Evolutionary conservation across 441 rosid genomes (phyloP).

Genomic region (Sinapis alba): DNA sequence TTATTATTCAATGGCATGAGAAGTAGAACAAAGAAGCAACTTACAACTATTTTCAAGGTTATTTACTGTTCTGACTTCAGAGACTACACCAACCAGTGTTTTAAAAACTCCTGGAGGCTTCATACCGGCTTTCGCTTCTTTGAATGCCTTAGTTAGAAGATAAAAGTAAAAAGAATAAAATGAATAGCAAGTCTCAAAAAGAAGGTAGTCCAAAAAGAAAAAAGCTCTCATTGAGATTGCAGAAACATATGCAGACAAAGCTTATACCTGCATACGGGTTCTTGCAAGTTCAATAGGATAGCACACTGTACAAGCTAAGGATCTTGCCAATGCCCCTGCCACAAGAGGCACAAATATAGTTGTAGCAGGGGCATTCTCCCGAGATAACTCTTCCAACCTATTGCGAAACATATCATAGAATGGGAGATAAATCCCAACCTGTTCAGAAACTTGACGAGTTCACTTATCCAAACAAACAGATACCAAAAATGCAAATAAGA

Average conservation of each 20-base stretch:
- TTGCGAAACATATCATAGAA: slow-evolving; percentile 88
- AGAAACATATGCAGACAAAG: slow-evolving; percentile 10
- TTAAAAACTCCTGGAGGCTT: slow-evolving; percentile 85
- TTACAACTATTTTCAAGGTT: slow-evolving; percentile 55
- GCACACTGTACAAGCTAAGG: slow-evolving; percentile 88
- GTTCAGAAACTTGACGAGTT: slow-evolving; percentile 28
- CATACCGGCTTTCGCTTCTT: slow-evolving; percentile 58
- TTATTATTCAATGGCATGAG: neutral
- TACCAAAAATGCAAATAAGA: neutral
- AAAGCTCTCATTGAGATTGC: neutral
- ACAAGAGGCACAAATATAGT: slow-evolving; percentile 68
- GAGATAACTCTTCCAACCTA: slow-evolving; percentile 66
- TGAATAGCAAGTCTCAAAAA: neutral
- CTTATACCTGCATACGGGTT: slow-evolving; percentile 97
- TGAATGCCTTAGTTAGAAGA: slow-evolving; percentile 68
- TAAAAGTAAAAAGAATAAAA: no score
- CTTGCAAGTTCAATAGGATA: slow-evolving; percentile 97
- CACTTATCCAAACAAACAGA: slow-evolving; percentile 1
- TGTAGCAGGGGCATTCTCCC: slow-evolving; percentile 51
- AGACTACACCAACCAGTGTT: slow-evolving; percentile 69
- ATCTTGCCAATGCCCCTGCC: slow-evolving; percentile 88
- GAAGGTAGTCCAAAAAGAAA: no score
- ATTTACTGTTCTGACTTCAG: slow-evolving; percentile 62
- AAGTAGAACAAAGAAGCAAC: slow-evolving; percentile 34
- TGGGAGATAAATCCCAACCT: slow-evolving; percentile 97